Base-by-base conservation (phyloP, 768 basidiomycete genomes). In the Baorangia bicolor region DNA sequence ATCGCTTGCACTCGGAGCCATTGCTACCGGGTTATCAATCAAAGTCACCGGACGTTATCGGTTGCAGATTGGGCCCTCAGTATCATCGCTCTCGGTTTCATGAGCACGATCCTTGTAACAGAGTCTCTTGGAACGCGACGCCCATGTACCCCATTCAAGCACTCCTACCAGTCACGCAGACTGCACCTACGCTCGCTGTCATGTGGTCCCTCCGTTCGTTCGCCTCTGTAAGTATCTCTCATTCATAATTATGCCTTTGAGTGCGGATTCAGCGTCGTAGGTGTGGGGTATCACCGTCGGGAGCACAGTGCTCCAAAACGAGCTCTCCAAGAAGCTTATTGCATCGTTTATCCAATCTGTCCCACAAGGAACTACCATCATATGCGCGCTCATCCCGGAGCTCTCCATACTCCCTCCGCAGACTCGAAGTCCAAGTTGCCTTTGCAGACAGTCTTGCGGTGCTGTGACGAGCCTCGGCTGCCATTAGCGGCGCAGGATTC, bases 271-370 rank as follows among this genome's bases (percentile, higher is more conserved):
- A 8, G 5, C 10, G n/a, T 39, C 1, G 10, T 65, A 82, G 75
- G 70, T 72, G 9, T 80, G 81, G 76, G 83, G 83, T 8, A 69
- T 83, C 48, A 71, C 77, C 0, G 73, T 85, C 51, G 76, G 78
- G 6, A 70, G 74, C 13, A 74, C 77, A 0, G 71, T 84, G 39
- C 71, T 85, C 2, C 78, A 81, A 58, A 85, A 82, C 60, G 54
- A 76, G 49, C 75, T 85, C 13, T 63, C 63, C 5, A 68, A 64
- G 31, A 63, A 62, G 4, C 75, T 85, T 0, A 81, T 83, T 0
- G 39, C 47, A 0, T 68, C 59, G 0, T 81, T 81, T 53, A 33
- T 71, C 10, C 41, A 61, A 1, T 63, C 66, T 27, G 67, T 79
- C 56, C 72, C 74, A 0, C 51, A 63, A 18, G 77, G 75, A 14